phyloP scores from a whole-genome alignment of 768 basidiomycete species.

The Macrolepiota albuminosa region DNA sequence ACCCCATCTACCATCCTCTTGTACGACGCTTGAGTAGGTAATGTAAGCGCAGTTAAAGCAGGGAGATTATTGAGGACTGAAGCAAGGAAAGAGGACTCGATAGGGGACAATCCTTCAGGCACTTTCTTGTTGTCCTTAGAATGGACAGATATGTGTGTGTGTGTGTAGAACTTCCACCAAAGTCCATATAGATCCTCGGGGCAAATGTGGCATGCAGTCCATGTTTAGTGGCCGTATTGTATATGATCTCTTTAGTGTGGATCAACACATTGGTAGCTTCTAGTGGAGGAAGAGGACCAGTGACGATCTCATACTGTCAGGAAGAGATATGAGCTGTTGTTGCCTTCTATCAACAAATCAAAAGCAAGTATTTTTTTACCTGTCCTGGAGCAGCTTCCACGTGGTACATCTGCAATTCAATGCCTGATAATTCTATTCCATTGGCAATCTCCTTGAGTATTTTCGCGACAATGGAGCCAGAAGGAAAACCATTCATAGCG shows the following conservation, averaged over 20 bases:
- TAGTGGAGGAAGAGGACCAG: conserved; percentile 60
- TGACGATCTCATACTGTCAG: conserved; percentile 59
- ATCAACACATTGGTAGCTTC: conserved; percentile 65
- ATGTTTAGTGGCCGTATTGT: conserved; percentile 59
- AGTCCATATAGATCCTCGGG: conserved; percentile 33
- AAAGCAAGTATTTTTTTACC: conserved; percentile 25
- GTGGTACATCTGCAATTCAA: conserved; percentile 67
- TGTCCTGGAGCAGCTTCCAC: conserved; percentile 69
- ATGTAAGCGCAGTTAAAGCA: conserved; percentile 48
- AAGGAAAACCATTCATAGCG: conserved; percentile 28
- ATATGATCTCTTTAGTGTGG: conserved; percentile 63
- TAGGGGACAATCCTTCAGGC: conserved; percentile 27
- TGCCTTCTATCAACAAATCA: not conserved
- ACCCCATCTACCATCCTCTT: conserved; percentile 58
- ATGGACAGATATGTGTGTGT: conserved; percentile 65
- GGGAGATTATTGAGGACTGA: conserved; percentile 56
- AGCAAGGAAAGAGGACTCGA: conserved; percentile 60
- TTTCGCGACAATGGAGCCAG: conserved; percentile 41
- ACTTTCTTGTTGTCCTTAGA: conserved; percentile 19
- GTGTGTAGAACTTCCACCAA: conserved; percentile 53
- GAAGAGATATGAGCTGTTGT: not conserved
- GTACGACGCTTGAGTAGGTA: conserved; percentile 61
- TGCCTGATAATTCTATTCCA: conserved; percentile 38
- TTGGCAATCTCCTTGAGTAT: conserved; percentile 58
- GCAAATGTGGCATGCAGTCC: conserved; percentile 63